Conservation (phyloP, 352 stramenopile species). For the Globisporangium solare region DNA sequence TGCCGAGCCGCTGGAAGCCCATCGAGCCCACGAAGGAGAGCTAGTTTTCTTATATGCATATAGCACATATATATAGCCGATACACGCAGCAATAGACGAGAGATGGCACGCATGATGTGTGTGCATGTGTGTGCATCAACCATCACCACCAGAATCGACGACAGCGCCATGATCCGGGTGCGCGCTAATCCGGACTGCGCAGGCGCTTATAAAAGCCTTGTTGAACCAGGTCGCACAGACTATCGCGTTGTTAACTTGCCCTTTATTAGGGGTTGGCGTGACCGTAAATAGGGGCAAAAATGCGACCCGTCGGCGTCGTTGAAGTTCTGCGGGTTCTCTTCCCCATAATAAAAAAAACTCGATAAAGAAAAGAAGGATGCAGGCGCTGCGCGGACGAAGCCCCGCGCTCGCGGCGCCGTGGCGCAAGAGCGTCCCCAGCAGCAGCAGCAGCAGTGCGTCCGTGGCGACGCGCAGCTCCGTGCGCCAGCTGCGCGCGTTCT, state of each 20-base stretch:
- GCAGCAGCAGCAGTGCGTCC: not conserved
- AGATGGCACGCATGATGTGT: no score
- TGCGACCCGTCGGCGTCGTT: not conserved
- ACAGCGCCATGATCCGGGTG: no score
- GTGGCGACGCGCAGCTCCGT: no score
- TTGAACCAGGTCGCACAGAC: not conserved
- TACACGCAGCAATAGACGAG: no score
- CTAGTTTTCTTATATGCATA: no score
- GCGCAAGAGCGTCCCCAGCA: not conserved
- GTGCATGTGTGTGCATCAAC: no score
- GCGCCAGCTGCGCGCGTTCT: no score
- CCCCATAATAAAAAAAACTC: not conserved
- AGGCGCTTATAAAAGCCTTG: not conserved
- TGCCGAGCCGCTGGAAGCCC: conserved; percentile 78
- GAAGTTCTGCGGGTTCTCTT: not conserved
- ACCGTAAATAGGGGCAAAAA: not conserved
- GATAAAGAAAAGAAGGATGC: not conserved
- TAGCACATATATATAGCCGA: no score
- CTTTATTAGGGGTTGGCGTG: not conserved
- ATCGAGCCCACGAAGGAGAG: conserved; percentile 73
- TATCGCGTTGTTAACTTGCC: not conserved
- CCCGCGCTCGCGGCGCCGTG: conserved; percentile 1
- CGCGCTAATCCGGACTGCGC: not conserved
- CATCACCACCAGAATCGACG: no score
- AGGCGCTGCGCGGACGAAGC: conserved; percentile 9